Evolutionary conservation across 176 grass and related monocot genomes (phyloP).

Genomic region (Juncus inflexus): DNA sequence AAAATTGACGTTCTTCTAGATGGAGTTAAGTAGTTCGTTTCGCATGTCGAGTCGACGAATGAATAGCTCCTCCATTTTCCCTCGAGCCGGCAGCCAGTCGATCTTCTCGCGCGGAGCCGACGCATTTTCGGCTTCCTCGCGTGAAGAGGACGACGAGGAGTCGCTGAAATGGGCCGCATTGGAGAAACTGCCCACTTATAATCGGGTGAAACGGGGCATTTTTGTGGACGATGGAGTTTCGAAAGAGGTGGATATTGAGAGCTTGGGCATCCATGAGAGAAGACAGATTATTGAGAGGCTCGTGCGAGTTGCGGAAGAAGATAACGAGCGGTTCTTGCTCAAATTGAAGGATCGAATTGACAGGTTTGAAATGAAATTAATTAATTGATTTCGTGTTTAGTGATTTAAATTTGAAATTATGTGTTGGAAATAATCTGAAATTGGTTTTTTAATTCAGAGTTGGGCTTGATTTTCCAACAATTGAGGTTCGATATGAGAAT

Average conservation of each 20-base stretch:
- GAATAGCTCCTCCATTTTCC: slow-evolving; percentile 29
- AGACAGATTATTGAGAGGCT: slow-evolving; percentile 43
- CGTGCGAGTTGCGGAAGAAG: slow-evolving; percentile 49
- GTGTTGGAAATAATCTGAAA: background rate
- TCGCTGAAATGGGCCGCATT: slow-evolving; percentile 56
- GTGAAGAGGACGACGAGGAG: slow-evolving; percentile 50
- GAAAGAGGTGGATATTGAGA: slow-evolving; percentile 37
- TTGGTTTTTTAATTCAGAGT: slow-evolving; percentile 28
- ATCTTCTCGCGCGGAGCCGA: slow-evolving; percentile 13
- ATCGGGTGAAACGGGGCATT: slow-evolving; percentile 41
- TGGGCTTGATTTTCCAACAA: slow-evolving; percentile 48
- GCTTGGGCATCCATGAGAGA: slow-evolving; percentile 36
- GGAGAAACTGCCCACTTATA: slow-evolving; percentile 54
- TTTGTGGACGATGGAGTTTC: background rate
- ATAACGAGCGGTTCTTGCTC: slow-evolving; percentile 56
- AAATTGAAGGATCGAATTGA: slow-evolving; percentile 49
- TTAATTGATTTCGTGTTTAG: background rate
- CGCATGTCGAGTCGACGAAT: slow-evolving; percentile 33
- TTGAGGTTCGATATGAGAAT: slow-evolving; percentile 52
- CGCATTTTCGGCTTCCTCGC: slow-evolving; percentile 38
- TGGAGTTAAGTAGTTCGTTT: slow-evolving; percentile 26
- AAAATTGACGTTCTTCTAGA: background rate
- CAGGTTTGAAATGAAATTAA: slow-evolving; percentile 4
- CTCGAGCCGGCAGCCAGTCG: slow-evolving; percentile 13
- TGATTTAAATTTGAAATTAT: background rate